Percentiles rank a stretch among this genome's conserved stretches.
phyloP scores from a whole-genome alignment of 2,329 filamentous ascomycete genomes.

The Fonsecaea pugnacius region DNA sequence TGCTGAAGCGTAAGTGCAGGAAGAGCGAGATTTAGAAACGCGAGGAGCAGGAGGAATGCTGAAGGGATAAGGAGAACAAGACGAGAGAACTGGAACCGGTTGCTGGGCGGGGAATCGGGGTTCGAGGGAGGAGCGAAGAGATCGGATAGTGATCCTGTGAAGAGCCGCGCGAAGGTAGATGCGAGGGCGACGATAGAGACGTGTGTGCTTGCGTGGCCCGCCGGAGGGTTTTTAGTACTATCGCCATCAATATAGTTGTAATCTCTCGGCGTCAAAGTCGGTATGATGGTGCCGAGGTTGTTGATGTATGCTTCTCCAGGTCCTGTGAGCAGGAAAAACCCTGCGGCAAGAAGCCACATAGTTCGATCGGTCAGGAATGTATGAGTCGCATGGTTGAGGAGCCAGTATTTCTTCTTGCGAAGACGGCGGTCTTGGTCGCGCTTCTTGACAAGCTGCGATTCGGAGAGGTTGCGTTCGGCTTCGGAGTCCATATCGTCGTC shows the following conservation, averaged over 20 bases:
- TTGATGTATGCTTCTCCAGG: constrained; percentile 99
- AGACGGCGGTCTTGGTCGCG: constrained; percentile 59
- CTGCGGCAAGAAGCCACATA: constrained; percentile 92
- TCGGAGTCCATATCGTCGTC: constrained; percentile 50
- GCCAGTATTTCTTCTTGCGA: constrained; percentile 79
- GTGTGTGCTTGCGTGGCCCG: constrained; percentile 74
- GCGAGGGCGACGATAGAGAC: constrained; percentile 90
- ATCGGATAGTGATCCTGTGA: constrained; percentile 87
- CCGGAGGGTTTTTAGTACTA: constrained; percentile 52
- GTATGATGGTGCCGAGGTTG: constrained; percentile 91
- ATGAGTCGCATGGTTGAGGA: constrained; percentile 88
- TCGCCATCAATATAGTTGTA: constrained; percentile 57
- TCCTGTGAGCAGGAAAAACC: constrained; percentile 90
- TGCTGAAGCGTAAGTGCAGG: constrained; percentile 76
- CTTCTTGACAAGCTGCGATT: constrained; percentile 45
- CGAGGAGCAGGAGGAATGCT: constrained; percentile 72
- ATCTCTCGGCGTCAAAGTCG: constrained; percentile 73
- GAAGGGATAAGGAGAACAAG: constrained; percentile 78
- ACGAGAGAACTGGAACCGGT: constrained; percentile 65
- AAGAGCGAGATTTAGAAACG: constrained; percentile 76
- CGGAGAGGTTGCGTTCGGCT: constrained; percentile 51
- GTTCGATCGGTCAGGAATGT: constrained; percentile 84
- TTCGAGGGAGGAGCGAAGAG: constrained; percentile 68
- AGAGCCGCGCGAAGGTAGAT: constrained; percentile 85
- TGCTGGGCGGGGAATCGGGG: constrained; percentile 43